Evolutionary conservation across 2,329 filamentous ascomycete species (phyloP).

Genomic region (Aspergillus ruber): DNA sequence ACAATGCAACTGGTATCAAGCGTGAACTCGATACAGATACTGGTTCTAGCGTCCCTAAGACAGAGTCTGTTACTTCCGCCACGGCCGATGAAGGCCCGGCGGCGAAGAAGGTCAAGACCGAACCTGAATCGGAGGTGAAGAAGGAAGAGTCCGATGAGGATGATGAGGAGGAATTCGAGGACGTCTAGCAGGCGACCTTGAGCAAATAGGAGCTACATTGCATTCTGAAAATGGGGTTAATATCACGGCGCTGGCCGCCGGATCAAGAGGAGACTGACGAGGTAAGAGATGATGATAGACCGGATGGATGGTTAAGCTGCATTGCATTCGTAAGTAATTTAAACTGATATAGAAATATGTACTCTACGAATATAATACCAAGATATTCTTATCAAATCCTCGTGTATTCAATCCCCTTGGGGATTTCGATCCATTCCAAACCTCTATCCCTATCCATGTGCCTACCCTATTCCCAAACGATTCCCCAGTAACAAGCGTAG

Average conservation of each 20-base stretch:
- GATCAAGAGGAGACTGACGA: too few species aligned
- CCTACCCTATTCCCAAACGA: not conserved
- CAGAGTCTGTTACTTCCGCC: slow-evolving; percentile 31
- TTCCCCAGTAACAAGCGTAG: not conserved
- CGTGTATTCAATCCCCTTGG: too few species aligned
- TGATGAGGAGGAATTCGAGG: slow-evolving; percentile 41
- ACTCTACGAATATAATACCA: too few species aligned
- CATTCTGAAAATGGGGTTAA: too few species aligned
- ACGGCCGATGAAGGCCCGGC: slow-evolving; percentile 34
- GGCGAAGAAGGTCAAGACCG: slow-evolving; percentile 40
- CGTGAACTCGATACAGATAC: slow-evolving; percentile 35
- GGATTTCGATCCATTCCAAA: too few species aligned
- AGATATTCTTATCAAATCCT: too few species aligned
- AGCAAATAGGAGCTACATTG: too few species aligned
- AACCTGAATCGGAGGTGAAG: slow-evolving; percentile 23
- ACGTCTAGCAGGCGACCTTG: slow-evolving; percentile 23
- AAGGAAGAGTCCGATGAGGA: slow-evolving; percentile 39
- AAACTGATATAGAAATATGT: too few species aligned
- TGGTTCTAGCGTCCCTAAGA: slow-evolving; percentile 33
- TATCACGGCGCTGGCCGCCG: too few species aligned
- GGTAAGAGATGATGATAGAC: too few species aligned
- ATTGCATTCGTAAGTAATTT: too few species aligned
- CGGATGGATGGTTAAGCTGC: too few species aligned
- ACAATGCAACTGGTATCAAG: slow-evolving; percentile 27
- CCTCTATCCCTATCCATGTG: not conserved